A percentile compares a stretch with the other conserved stretches of the same genome.
Evolutionary conservation across 1,139 yeast genomes (phyloP).

Genomic region (Taphrina flavorubra): DNA sequence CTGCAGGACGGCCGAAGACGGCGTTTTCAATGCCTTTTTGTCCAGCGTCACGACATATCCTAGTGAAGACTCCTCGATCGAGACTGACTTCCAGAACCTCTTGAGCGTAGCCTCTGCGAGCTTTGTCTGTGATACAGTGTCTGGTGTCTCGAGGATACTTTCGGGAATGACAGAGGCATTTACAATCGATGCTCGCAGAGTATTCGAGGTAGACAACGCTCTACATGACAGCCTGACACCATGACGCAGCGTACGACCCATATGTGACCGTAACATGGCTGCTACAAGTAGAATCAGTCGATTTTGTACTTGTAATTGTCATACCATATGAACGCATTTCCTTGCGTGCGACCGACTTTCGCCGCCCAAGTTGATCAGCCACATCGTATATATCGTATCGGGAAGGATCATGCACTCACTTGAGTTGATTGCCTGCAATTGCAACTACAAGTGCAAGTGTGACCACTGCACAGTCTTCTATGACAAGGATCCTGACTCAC

Average conservation of each 20-base stretch:
- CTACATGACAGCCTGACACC: neutral
- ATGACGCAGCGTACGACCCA: neutral
- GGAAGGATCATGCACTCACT: too few species aligned
- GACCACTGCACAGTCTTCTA: too few species aligned
- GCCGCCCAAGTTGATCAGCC: neutral
- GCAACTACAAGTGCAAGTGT: too few species aligned
- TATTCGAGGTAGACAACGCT: neutral
- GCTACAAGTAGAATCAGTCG: neutral
- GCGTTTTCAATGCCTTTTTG: constrained; percentile 78
- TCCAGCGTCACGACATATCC: constrained; percentile 69
- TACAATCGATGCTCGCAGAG: constrained; percentile 16
- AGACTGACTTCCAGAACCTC: constrained; percentile 84
- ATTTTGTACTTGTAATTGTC: too few species aligned
- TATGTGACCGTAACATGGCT: constrained; percentile 9
- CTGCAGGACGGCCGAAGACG: constrained; percentile 72
- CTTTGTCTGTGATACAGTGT: constrained; percentile 56
- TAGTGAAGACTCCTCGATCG: constrained; percentile 33
- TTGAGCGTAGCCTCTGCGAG: constrained; percentile 70
- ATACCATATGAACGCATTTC: constrained; percentile 1
- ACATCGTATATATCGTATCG: constrained; percentile 1
- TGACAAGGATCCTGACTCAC: too few species aligned
- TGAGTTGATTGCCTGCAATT: too few species aligned
- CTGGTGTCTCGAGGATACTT: neutral
- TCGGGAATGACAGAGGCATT: constrained; percentile 9
- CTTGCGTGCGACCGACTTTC: neutral